A percentile compares a stretch with the other conserved stretches of the same genome.
These are phyloP conservation scores for Alternaria metachromatica DNA, from an alignment of 2,329 filamentous ascomycete species.

Conservation along the genomic window DNA sequence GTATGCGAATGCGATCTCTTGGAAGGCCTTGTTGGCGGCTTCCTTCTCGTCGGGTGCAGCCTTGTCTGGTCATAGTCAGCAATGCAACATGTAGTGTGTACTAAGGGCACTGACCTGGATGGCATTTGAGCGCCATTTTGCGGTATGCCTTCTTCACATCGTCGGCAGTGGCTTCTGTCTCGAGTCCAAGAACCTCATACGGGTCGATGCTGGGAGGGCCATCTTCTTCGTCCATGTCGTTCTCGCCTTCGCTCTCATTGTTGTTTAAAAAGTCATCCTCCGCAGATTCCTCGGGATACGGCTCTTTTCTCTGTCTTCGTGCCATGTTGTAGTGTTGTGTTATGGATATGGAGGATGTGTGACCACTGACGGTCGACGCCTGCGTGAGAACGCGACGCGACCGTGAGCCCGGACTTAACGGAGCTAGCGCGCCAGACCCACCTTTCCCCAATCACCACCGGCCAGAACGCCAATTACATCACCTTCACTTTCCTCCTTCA, in stretches of 20 bases:
- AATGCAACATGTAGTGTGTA: slow-evolving; percentile 15
- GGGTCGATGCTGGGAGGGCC: slow-evolving; percentile 74
- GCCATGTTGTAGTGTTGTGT: slow-evolving; percentile 8
- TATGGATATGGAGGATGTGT: slow-evolving; percentile 9
- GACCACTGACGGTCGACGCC: not conserved
- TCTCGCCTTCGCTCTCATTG: slow-evolving; percentile 52
- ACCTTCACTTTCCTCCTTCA: slow-evolving; percentile 11
- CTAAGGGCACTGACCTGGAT: slow-evolving; percentile 62
- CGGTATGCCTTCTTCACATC: slow-evolving; percentile 91
- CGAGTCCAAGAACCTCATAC: slow-evolving; percentile 78
- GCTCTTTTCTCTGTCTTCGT: slow-evolving; percentile 11
- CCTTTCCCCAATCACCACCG: not conserved
- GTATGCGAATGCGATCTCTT: slow-evolving; percentile 91
- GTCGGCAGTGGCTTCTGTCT: slow-evolving; percentile 73
- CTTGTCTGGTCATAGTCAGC: slow-evolving; percentile 68
- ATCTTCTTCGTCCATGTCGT: slow-evolving; percentile 43
- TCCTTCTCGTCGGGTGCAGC: slow-evolving; percentile 71
- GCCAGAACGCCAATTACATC: slow-evolving; percentile 11
- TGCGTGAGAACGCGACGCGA: slow-evolving; percentile 33
- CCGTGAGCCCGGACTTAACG: slow-evolving; percentile 31
- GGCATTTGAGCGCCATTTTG: slow-evolving; percentile 85
- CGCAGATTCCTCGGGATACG: slow-evolving; percentile 9
- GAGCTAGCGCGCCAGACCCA: slow-evolving; percentile 16
- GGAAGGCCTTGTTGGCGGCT: slow-evolving; percentile 80
- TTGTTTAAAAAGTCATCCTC: slow-evolving; percentile 43